A percentile compares a stretch with the other conserved stretches of the same genome.
Evolutionary conservation across 2,329 filamentous ascomycete genomes (phyloP).

Genomic region (Colletotrichum shisoi): DNA sequence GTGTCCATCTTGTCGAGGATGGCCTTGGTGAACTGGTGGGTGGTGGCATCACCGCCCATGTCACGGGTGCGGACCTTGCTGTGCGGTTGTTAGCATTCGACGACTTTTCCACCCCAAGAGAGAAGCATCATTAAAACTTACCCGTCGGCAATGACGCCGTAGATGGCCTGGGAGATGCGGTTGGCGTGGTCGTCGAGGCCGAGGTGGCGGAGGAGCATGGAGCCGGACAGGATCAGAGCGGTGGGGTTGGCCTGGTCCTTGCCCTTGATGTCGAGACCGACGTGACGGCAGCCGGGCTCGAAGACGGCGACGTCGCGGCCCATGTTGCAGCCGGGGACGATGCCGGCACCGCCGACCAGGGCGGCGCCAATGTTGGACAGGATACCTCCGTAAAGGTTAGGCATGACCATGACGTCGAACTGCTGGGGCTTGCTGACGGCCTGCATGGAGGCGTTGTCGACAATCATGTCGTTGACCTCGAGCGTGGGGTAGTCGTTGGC

Average conservation of each 20-base stretch:
- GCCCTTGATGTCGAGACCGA: conserved; percentile 99
- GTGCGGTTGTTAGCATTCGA: conserved; percentile 52
- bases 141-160: conserved; percentile 85
- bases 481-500: conserved; percentile 95
- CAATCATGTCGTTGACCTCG: conserved; percentile 99
- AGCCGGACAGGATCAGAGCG: conserved; percentile 90
- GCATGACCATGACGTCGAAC: conserved; percentile 99
- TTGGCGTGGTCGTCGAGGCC: conserved; percentile 98
- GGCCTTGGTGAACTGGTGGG: conserved; percentile 93
- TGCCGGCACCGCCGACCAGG: conserved; percentile 93
- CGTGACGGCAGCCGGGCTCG: conserved; percentile 98
- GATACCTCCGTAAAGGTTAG: conserved; percentile 98
- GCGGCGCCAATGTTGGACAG: conserved; percentile 98
- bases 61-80: conserved; percentile 90
- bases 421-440: conserved; percentile 95
- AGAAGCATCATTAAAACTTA: conserved; percentile 54
- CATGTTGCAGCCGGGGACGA: conserved; percentile 99
- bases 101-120: conserved; percentile 1
- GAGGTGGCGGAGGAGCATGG: conserved; percentile 96
- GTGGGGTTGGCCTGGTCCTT: conserved; percentile 99
- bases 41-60: conserved; percentile 91
- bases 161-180: conserved; percentile 89
- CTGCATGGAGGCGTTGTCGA: conserved; percentile 99
- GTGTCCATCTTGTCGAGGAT: conserved; percentile 95
- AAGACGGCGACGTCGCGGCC: conserved; percentile 97